Evolutionary conservation across 108 stramenopile species (phyloP).

Genomic region (Aurantiochytrium sp.): DNA sequence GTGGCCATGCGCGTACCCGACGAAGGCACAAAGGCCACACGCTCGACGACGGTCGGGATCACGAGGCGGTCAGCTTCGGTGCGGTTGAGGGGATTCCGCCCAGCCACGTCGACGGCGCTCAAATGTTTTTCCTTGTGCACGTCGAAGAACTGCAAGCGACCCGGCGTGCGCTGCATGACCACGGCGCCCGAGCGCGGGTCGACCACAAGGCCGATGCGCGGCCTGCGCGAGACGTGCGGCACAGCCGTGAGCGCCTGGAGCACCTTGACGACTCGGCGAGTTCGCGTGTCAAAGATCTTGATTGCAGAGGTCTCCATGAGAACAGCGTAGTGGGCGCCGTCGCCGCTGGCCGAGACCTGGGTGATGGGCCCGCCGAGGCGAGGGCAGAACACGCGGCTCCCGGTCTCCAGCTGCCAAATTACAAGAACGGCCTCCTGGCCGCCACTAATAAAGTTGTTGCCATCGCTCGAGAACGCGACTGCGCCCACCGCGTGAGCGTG

Average conservation of each 20-base stretch:
- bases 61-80: background rate
- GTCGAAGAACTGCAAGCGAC: background rate
- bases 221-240: background rate
- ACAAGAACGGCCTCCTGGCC: constrained; percentile 2
- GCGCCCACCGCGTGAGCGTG: background rate
- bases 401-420: background rate
- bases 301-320: background rate
- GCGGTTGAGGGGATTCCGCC: background rate
- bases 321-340: background rate
- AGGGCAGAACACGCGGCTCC: background rate
- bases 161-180: background rate
- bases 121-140: background rate
- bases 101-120: background rate
- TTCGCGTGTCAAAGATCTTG: constrained; percentile 1
- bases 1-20: background rate
- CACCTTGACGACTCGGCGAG: background rate
- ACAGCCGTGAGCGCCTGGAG: background rate
- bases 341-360: background rate
- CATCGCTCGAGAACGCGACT: background rate
- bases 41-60: background rate
- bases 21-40: background rate
- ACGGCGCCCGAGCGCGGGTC: background rate
- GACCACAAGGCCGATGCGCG: background rate
- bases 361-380: constrained; percentile 13
- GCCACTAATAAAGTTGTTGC: background rate